A percentile compares a stretch with the other conserved stretches of the same genome.
Conservation (phyloP, 2,329 filamentous ascomycete genomes). For the Didymella pinodella region DNA sequence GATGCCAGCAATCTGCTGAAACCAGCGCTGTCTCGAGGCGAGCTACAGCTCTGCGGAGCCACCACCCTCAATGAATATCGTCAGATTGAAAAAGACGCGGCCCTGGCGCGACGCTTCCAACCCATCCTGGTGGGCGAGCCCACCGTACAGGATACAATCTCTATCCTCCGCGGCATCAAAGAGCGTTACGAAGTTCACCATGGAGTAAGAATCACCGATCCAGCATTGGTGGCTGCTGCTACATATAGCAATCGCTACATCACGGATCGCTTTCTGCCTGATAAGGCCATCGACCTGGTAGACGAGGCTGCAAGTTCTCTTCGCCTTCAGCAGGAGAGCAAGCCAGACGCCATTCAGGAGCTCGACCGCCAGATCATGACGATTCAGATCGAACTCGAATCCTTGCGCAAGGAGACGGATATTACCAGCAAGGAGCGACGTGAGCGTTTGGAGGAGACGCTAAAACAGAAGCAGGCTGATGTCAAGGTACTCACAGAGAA, state of each 20-base stretch:
- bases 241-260: slow-evolving; percentile 96
- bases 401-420: slow-evolving; percentile 91
- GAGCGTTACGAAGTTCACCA: slow-evolving; percentile 98
- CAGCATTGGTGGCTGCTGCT: slow-evolving; percentile 88
- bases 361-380: slow-evolving; percentile 97
- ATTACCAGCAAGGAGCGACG: slow-evolving; percentile 85
- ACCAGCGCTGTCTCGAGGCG: slow-evolving; percentile 88
- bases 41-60: slow-evolving; percentile 93
- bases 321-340: slow-evolving; percentile 93
- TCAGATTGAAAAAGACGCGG: slow-evolving; percentile 93
- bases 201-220: slow-evolving; percentile 92
- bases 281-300: slow-evolving; percentile 96
- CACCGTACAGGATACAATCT: slow-evolving; percentile 89
- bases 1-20: slow-evolving; percentile 96
- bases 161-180: slow-evolving; percentile 94
- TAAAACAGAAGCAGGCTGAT: slow-evolving; percentile 81
- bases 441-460: slow-evolving; percentile 80
- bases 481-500: slow-evolving; percentile 76
- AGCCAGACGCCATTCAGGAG: slow-evolving; percentile 91
- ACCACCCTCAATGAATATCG: slow-evolving; percentile 94
- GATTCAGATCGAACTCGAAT: slow-evolving; percentile 95
- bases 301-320: slow-evolving; percentile 93
- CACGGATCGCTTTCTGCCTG: slow-evolving; percentile 91
- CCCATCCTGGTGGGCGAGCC: slow-evolving; percentile 94
- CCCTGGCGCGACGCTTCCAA: slow-evolving; percentile 89